Evolutionary conservation across 805 yeast species (phyloP).

Genomic region (Komagataella populi): DNA sequence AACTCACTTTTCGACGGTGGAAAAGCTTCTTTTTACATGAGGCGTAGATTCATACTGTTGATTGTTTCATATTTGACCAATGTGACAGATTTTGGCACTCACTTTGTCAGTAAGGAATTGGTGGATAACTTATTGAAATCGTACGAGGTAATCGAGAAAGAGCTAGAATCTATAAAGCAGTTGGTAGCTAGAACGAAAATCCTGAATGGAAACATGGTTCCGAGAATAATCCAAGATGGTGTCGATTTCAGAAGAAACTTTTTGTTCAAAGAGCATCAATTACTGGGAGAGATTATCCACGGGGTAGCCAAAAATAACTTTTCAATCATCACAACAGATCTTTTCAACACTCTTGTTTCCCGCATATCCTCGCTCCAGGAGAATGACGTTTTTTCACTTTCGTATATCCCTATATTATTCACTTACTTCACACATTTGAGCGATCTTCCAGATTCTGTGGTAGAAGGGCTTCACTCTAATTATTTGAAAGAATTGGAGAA

Average conservation of each 20-base stretch:
- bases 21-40: slow-evolving; percentile 47
- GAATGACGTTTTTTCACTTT: slow-evolving; percentile 51
- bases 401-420: slow-evolving; percentile 50
- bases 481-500: slow-evolving; percentile 22
- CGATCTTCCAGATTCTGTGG: slow-evolving; percentile 21
- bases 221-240: slow-evolving; percentile 27
- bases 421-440: slow-evolving; percentile 25
- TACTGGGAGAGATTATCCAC: slow-evolving; percentile 49
- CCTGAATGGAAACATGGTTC: slow-evolving; percentile 32
- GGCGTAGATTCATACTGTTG: slow-evolving; percentile 65
- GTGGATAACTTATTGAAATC: slow-evolving; percentile 35
- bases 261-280: slow-evolving; percentile 55
- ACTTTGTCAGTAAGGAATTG: slow-evolving; percentile 8
- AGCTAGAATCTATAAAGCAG: slow-evolving; percentile 41
- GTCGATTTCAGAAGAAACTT: slow-evolving; percentile 48
- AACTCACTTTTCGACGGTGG: slow-evolving; percentile 45
- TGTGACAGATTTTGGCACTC: slow-evolving; percentile 1
- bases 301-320: slow-evolving; percentile 30
- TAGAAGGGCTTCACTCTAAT: slow-evolving; percentile 21
- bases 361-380: slow-evolving; percentile 35
- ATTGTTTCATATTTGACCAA: slow-evolving; percentile 31
- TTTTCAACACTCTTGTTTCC: slow-evolving; percentile 25
- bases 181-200: slow-evolving; percentile 35
- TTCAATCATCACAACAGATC: slow-evolving; percentile 15
- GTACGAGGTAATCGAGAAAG: slow-evolving; percentile 43